Conservation (phyloP, 2,329 filamentous ascomycete genomes). For the Paecilomyces sp. region DNA sequence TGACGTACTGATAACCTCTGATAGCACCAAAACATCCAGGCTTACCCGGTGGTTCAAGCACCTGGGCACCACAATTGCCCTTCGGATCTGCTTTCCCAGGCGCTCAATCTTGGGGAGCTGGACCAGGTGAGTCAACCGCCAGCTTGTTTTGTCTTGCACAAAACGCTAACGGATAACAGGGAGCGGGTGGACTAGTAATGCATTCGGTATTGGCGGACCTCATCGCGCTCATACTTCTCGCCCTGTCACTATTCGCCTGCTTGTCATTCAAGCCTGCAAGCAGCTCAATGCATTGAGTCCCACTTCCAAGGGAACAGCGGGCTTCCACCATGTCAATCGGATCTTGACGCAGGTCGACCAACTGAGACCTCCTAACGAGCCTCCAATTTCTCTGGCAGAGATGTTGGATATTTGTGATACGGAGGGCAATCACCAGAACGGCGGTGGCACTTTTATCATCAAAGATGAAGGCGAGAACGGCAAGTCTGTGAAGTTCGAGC, state of each 20-base stretch:
- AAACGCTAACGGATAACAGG: constrained; percentile 22
- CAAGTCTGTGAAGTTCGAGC: constrained; percentile 43
- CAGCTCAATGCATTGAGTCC: constrained; percentile 41
- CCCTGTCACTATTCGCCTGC: constrained; percentile 61
- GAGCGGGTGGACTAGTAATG: constrained; percentile 40
- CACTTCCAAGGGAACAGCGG: constrained; percentile 40
- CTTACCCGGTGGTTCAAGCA: constrained; percentile 24
- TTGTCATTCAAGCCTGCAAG: constrained; percentile 74
- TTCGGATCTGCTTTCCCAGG: constrained; percentile 33
- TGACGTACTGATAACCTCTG: constrained; percentile 4
- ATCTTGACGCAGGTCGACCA: constrained; percentile 60
- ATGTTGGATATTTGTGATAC: constrained; percentile 83
- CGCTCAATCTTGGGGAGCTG: constrained; percentile 30
- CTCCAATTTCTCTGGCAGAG: constrained; percentile 55
- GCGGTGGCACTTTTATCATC: constrained; percentile 79
- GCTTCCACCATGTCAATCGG: constrained; percentile 62
- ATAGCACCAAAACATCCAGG: constrained; percentile 25
- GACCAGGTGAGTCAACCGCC: constrained; percentile 22
- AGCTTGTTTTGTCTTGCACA: neutral
- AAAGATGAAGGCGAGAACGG: constrained; percentile 43
- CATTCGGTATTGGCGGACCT: constrained; percentile 43
- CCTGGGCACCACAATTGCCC: constrained; percentile 29
- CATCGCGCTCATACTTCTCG: constrained; percentile 53
- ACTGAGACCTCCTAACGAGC: constrained; percentile 53
- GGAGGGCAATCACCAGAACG: constrained; percentile 77